Base-by-base conservation (phyloP, 306 rosid genomes). In the Lathyrus sativus region DNA sequence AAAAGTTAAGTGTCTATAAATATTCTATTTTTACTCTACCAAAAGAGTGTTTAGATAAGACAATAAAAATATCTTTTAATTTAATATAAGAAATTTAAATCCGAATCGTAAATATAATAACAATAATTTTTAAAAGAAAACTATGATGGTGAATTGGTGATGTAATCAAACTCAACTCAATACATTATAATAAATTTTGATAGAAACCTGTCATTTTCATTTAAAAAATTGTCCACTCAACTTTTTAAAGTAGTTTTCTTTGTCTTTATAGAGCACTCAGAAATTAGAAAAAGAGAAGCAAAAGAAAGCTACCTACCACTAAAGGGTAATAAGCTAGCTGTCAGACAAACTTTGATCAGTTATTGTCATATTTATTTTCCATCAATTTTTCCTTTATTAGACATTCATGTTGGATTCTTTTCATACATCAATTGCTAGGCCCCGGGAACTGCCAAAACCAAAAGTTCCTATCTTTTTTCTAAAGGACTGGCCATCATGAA, bases 261-360 rank as follows among this genome's bases (percentile, higher is more conserved):
- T 43, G 76, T 78, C 71, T 77, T 62, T 80, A 72, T 78, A 75
- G 57, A 46, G 82, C 87, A 78, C 81, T 77, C 51, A 79, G 13
- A 50, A 31, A 73, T 51, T 41, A 57, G 72, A 76, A 70, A 84
- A 82, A 71, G 69, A 62, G 43, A 63, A 43, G 35, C 26, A 71
- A 66, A 71, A 63, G 65, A 81, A 83, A 77, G 82, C 59, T 69
- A 85, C 79, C 87, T 71, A 64, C 83, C 87, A 76, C 82, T 67
- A 48, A 68, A 75, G 82, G 81, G 76, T 71, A 73, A 69, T 75
- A 74, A 49, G 61, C 76, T 76, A 50, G 62, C 76, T 80, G 77
- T 65, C 84, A 77, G 75, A 69, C 80, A 78, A 71, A 73, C 41
- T 55, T 80, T 73, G 82, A 74, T 38, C 75, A 17, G 53, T 62